Percentiles rank a stretch among this genome's conserved stretches.
phyloP scores from a whole-genome alignment of 208 protist genomes.

The Herpetomonas tarakana region DNA sequence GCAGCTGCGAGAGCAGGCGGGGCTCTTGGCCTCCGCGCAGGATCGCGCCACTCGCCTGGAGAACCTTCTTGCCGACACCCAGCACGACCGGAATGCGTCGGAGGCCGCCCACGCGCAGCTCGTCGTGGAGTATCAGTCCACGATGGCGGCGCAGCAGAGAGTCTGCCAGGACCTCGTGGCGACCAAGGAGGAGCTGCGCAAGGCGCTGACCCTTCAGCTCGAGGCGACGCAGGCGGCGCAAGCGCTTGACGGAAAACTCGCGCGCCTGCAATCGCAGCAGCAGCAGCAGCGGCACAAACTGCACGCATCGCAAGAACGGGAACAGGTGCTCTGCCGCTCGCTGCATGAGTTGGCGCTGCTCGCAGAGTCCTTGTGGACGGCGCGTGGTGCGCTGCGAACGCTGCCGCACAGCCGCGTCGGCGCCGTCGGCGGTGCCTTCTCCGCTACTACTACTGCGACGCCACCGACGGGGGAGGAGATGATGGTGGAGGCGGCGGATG shows the following conservation, averaged over 20 bases:
- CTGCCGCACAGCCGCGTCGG: too few species aligned
- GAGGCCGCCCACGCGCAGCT: too few species aligned
- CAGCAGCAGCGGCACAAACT: conserved; percentile 8
- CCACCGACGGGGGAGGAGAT: too few species aligned
- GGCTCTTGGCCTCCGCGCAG: too few species aligned
- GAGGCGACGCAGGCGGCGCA: neutral
- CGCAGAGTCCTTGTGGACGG: neutral
- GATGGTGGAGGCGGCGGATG: too few species aligned
- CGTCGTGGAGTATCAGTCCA: too few species aligned
- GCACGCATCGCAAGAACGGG: neutral
- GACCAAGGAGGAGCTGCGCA: conserved; percentile 21
- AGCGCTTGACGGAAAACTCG: neutral
- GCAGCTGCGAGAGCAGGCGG: conserved; percentile 1
- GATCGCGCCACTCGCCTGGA: too few species aligned
- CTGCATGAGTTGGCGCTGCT: neutral
- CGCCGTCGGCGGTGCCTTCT: too few species aligned
- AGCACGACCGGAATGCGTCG: too few species aligned
- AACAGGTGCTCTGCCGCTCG: neutral
- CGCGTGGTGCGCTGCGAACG: too few species aligned
- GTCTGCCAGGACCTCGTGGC: conserved; percentile 10
- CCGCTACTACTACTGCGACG: too few species aligned
- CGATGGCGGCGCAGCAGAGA: neutral
- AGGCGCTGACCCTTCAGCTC: conserved; percentile 23
- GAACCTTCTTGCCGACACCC: too few species aligned
- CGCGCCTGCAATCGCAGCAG: conserved; percentile 13